phyloP scores from a whole-genome alignment of 2,329 filamentous ascomycete genomes.

The Sarocladium oryzae region DNA sequence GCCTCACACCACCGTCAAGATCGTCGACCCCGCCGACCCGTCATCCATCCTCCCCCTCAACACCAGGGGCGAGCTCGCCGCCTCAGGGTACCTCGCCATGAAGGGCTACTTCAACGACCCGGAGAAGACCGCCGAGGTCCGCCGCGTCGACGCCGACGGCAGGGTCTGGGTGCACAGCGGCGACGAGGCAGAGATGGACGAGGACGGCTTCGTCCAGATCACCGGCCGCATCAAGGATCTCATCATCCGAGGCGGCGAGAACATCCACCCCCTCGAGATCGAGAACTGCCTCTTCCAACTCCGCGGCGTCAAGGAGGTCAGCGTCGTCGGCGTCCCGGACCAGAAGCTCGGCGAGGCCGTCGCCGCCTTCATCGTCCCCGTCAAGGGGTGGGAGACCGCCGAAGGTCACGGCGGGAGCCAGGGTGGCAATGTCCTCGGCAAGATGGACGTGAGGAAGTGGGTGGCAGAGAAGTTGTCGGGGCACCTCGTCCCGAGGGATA shows the following conservation, averaged over 20 bases:
- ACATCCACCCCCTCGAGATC: slow-evolving; percentile 89
- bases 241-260: slow-evolving; percentile 92
- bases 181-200: slow-evolving; percentile 83
- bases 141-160: slow-evolving; percentile 39
- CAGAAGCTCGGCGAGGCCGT: slow-evolving; percentile 80
- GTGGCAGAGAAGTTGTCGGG: slow-evolving; percentile 61
- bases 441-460: slow-evolving; percentile 55
- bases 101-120: slow-evolving; percentile 81
- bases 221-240: slow-evolving; percentile 91
- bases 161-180: slow-evolving; percentile 85
- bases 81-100: slow-evolving; percentile 84
- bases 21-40: slow-evolving; percentile 64
- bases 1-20: slow-evolving; percentile 71
- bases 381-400: slow-evolving; percentile 20
- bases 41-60: slow-evolving; percentile 53
- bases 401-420: slow-evolving; percentile 20
- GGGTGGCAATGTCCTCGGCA: slow-evolving; percentile 15
- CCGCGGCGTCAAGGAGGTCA: slow-evolving; percentile 64
- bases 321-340: slow-evolving; percentile 79
- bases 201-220: slow-evolving; percentile 76
- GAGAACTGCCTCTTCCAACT: slow-evolving; percentile 81
- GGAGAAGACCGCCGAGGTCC: slow-evolving; percentile 60
- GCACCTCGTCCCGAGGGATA: slow-evolving; percentile 78
- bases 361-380: slow-evolving; percentile 70
- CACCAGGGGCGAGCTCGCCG: slow-evolving; percentile 71